These are phyloP conservation scores for Alternaria hordeiaustralica DNA, from an alignment of 2,329 filamentous ascomycete genomes.

Conservation along the genomic window DNA sequence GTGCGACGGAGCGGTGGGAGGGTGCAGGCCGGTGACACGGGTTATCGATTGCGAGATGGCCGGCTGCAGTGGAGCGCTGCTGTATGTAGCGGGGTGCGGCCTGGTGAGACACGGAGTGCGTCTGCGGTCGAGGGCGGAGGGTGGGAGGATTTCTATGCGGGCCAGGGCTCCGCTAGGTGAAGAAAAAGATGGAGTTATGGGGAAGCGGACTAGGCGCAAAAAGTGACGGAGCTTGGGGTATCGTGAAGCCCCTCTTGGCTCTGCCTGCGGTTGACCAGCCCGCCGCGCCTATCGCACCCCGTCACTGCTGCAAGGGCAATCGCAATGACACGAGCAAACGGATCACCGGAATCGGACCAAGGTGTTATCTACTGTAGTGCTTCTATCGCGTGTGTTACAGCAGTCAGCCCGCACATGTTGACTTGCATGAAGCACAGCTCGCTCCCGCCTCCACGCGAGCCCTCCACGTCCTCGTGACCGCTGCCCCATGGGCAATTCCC, in stretches of 20 bases:
- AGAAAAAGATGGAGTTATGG: constrained; percentile 1
- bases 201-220: constrained; percentile 12
- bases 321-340: not conserved
- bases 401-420: constrained; percentile 35
- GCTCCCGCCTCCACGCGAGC: constrained; percentile 24
- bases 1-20: constrained; percentile 8
- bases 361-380: not conserved
- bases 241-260: constrained; percentile 10
- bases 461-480: constrained; percentile 24
- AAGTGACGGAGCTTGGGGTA: constrained; percentile 4
- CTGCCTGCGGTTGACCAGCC: constrained; percentile 2
- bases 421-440: constrained; percentile 30
- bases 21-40: constrained; percentile 1
- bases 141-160: not conserved
- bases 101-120: not conserved
- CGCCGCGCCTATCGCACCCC: not conserved
- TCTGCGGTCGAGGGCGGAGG: not conserved
- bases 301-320: not conserved
- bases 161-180: not conserved
- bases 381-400: not conserved
- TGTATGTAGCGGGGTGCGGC: constrained; percentile 7
- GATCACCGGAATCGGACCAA: not conserved
- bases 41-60: constrained; percentile 8
- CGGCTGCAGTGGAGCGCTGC: constrained; percentile 8
- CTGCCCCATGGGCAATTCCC: constrained; percentile 15